Conservation (phyloP, 2,329 filamentous ascomycete genomes). For the Saccharata proteae region DNA sequence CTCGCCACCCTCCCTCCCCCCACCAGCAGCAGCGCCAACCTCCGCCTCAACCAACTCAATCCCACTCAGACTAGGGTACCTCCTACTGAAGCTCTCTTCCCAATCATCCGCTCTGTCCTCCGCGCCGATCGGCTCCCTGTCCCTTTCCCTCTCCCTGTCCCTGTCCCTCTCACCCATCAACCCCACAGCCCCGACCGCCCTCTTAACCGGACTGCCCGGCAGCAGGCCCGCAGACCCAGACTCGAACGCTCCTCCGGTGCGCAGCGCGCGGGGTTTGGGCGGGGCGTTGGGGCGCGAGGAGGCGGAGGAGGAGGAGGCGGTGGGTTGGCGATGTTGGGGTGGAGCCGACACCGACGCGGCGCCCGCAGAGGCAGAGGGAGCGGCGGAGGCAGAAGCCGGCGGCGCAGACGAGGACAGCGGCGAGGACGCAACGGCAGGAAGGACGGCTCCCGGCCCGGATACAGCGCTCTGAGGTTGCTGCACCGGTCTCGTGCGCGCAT, state of each 20-base stretch:
- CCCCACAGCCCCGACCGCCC: too few species aligned
- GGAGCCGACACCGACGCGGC: slow-evolving; percentile 17
- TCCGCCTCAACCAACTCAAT: slow-evolving; percentile 82
- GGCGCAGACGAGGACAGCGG: slow-evolving; percentile 3
- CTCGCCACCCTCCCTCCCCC: too few species aligned
- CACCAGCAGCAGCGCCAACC: too few species aligned
- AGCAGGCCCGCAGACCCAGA: slow-evolving; percentile 15
- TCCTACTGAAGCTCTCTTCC: slow-evolving; percentile 64
- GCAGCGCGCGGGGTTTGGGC: slow-evolving; percentile 49
- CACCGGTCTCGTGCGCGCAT: slow-evolving; percentile 12
- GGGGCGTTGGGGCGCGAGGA: slow-evolving; percentile 38
- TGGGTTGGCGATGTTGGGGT: slow-evolving; percentile 13
- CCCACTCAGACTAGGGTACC: slow-evolving; percentile 73
- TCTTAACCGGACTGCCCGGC: slow-evolving; percentile 13
- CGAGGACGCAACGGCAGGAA: slow-evolving; percentile 11
- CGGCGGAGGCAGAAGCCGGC: slow-evolving; percentile 1
- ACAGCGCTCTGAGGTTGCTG: slow-evolving; percentile 7
- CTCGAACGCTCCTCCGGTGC: slow-evolving; percentile 29
- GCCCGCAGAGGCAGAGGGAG: neutral
- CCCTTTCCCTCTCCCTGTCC: neutral
- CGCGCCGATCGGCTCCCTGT: too few species aligned
- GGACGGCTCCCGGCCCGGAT: too few species aligned
- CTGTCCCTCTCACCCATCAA: neutral
- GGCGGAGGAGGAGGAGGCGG: neutral
- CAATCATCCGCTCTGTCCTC: slow-evolving; percentile 45